Conservation (phyloP, 2,329 filamentous ascomycete genomes). For the Aspergillus sp. region DNA sequence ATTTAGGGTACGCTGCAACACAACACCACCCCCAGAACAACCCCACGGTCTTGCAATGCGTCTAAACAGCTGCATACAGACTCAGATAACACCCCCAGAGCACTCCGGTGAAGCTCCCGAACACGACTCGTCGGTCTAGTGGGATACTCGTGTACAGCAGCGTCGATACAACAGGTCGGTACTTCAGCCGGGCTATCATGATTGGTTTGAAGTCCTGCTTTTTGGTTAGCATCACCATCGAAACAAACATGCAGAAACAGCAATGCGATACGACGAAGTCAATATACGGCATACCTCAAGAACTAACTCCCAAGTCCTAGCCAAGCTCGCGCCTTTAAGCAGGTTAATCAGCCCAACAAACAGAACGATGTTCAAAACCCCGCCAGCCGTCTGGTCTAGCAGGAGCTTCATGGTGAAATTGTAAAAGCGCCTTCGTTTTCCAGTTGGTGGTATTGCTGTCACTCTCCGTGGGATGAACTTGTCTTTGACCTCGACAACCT, state of each 20-base stretch:
- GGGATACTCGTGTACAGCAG: slow-evolving; percentile 71
- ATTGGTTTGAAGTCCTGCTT: slow-evolving; percentile 63
- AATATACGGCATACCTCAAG: slow-evolving; percentile 27
- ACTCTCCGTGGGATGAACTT: slow-evolving; percentile 2
- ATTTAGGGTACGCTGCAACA: no score
- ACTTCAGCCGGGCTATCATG: slow-evolving; percentile 66
- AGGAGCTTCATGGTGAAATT: slow-evolving; percentile 54
- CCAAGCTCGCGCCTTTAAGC: slow-evolving; percentile 33
- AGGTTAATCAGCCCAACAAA: slow-evolving; percentile 57
- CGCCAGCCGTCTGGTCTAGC: slow-evolving; percentile 58
- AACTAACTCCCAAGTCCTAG: slow-evolving; percentile 29
- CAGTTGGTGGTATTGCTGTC: background rate
- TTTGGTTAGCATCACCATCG: background rate
- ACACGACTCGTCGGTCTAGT: slow-evolving; percentile 68
- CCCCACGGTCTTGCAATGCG: background rate
- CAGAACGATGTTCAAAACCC: slow-evolving; percentile 55
- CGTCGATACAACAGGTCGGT: slow-evolving; percentile 71
- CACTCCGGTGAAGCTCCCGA: slow-evolving; percentile 71
- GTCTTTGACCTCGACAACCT: slow-evolving; percentile 11
- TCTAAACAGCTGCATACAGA: slow-evolving; percentile 46
- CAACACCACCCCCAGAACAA: background rate
- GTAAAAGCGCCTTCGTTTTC: slow-evolving; percentile 44
- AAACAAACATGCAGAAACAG: background rate
- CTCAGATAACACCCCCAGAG: slow-evolving; percentile 76
- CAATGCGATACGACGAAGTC: background rate